Evolutionary conservation across 2,329 filamentous ascomycete genomes (phyloP), one percentile per base, ranked within the genome.

Genomic region (Thelonectria discophora): DNA sequence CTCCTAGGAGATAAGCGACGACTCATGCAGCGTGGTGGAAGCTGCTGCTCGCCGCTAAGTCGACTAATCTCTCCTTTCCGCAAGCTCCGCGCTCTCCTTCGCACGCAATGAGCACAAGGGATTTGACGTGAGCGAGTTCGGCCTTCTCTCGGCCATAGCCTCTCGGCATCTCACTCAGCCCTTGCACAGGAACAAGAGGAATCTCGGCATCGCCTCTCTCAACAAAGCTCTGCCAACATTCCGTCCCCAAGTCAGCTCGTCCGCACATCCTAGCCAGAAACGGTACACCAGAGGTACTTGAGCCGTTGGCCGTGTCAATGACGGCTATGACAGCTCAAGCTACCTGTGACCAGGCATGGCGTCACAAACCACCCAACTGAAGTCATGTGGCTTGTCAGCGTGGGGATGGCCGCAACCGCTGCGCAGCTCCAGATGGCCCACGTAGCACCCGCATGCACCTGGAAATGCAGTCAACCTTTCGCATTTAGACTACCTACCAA

Each of bases 281-380:
- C 6, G 47, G 47, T 47, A 51, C 47, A 20, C 20, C 52, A 34
- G n/a, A 57, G 32, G 40, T 59, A 64, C 62, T 56, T 65, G 55
- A 49, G 55, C 56, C 58, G 55, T 56, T 48, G 54, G 51, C 54
- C 53, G 55, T 53, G 51, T 60, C 60, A 60, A 51, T 51, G 50
- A 55, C 45, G 53, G 60, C 47, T 37, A 55, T 57, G 54, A 60
- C 49, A 59, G 58, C 56, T 45, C 63, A 48, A 57, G 66, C 60
- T 60, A 45, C 69, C 49, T 71, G 66, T 71, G 66, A 70, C 67
- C 66, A 21, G 37, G 37, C 21, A 72, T 72, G 69, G 69, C 68
- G 69, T 72, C 69, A 72, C 62, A 61, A 70, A 70, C 64, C 65
- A 63, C 55, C 65, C 66, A 63, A 64, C 59, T 69, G 56, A 72